Percentiles rank a stretch among this genome's conserved stretches.
Evolutionary conservation across 2,329 filamentous ascomycete genomes (phyloP).

Genomic region (Cladosporium sp.): DNA sequence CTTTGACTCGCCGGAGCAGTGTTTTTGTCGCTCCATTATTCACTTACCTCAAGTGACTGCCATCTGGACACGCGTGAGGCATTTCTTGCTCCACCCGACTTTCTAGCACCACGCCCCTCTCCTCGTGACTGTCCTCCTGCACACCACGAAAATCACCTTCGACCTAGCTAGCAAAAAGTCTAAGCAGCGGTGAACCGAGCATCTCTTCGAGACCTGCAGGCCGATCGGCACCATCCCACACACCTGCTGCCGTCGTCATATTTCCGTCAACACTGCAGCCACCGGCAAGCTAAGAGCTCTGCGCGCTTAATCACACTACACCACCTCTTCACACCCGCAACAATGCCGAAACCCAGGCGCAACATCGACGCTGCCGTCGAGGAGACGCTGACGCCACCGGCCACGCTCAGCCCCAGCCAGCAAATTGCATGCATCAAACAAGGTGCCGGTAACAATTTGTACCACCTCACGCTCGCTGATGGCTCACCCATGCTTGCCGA

Average conservation of each 20-base stretch:
- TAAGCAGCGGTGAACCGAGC: conserved; percentile 13
- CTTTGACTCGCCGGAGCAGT: neutral
- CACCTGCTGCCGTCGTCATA: conserved; percentile 10
- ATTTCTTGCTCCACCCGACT: neutral
- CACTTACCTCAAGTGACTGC: neutral
- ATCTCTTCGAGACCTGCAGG: conserved; percentile 8
- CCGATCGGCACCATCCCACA: conserved; percentile 11
- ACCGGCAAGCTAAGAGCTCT: conserved; percentile 12
- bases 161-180: conserved; percentile 2
- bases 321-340: conserved; percentile 9
- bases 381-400: conserved; percentile 64
- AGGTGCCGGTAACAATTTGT: conserved; percentile 86
- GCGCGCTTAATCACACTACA: conserved; percentile 8
- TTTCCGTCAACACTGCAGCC: conserved; percentile 18
- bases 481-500: conserved; percentile 71
- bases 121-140: neutral
- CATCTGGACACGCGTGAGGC: neutral
- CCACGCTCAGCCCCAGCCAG: conserved; percentile 51
- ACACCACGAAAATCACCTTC: neutral
- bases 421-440: conserved; percentile 75
- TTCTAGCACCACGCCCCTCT: neutral
- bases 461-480: conserved; percentile 71
- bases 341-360: conserved; percentile 74
- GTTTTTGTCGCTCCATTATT: neutral
- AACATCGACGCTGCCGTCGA: conserved; percentile 75